phyloP scores from a whole-genome alignment of 176 grass and related monocot genomes.

The Aegilops sharonensis region DNA sequence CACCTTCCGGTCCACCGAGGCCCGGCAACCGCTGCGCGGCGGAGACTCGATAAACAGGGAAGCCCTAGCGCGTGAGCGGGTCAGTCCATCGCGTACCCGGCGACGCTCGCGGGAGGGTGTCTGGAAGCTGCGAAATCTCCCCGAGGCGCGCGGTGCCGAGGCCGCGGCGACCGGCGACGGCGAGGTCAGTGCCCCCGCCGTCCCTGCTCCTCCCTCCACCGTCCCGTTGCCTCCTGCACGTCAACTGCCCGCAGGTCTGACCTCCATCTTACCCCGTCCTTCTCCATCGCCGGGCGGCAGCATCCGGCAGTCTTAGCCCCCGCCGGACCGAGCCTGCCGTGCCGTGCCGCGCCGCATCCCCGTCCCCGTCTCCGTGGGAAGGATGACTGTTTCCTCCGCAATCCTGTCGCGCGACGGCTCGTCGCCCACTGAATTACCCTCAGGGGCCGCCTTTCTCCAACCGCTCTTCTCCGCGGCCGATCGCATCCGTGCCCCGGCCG shows the following conservation, averaged over 20 bases:
- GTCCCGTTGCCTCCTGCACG: neutral
- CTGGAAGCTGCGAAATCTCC: slow-evolving; percentile 30
- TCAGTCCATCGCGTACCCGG: neutral
- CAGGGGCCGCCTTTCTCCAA: neutral
- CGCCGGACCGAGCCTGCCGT: neutral
- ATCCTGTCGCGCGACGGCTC: neutral
- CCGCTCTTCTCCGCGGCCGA: neutral
- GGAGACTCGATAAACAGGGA: neutral
- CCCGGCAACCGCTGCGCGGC: neutral
- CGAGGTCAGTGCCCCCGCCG: slow-evolving; percentile 23
- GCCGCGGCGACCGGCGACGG: neutral
- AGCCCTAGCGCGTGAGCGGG: slow-evolving; percentile 6
- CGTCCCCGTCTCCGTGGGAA: neutral
- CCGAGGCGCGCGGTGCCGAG: neutral
- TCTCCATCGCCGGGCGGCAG: neutral
- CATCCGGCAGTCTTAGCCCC: neutral
- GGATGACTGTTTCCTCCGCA: neutral
- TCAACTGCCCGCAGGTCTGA: neutral
- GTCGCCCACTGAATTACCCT: neutral
- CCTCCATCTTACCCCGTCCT: neutral
- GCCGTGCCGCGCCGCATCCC: neutral
- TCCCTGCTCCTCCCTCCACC: neutral
- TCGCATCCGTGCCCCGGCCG: neutral
- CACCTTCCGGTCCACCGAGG: neutral
- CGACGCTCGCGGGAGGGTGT: slow-evolving; percentile 25